A percentile compares a stretch with the other conserved stretches of the same genome.
Conservation (phyloP, 2,329 filamentous ascomycete genomes). For the Sporothrix schenckii region DNA sequence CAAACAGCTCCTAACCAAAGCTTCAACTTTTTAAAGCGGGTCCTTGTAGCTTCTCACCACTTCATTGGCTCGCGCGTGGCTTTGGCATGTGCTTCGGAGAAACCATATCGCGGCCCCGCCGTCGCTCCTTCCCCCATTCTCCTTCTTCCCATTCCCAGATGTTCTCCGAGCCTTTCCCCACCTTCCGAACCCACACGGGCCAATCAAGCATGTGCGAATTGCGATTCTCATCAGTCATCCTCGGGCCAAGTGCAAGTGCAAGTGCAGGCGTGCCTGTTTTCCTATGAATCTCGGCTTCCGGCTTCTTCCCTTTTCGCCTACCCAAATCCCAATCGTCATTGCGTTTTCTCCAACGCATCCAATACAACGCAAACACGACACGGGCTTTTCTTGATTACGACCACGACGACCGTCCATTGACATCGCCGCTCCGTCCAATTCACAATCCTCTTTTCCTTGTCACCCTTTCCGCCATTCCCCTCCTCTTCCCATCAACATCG, state of each 20-base stretch:
- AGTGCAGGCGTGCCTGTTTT: neutral
- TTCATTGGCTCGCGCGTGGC: conserved; percentile 11
- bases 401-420: conserved; percentile 35
- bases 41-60: neutral
- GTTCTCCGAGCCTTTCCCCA: conserved; percentile 10
- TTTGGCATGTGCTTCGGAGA: conserved; percentile 28
- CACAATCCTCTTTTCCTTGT: neutral
- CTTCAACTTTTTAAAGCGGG: conserved; percentile 31
- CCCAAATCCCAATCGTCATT: conserved; percentile 25
- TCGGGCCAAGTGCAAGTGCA: conserved; percentile 32
- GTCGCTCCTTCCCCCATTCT: conserved; percentile 17
- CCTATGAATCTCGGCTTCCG: conserved; percentile 32
- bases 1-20: neutral
- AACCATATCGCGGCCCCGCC: conserved; percentile 32
- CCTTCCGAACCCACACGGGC: conserved; percentile 27
- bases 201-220: conserved; percentile 37
- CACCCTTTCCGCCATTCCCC: neutral
- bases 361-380: conserved; percentile 8
- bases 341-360: neutral
- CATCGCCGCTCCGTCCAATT: conserved; percentile 29
- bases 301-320: conserved; percentile 31
- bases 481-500: neutral
- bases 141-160: neutral
- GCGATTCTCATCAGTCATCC: conserved; percentile 37
- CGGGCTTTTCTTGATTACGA: neutral